Conservation (phyloP, 179 eudicot genomes). For the Beta corolliflora region DNA sequence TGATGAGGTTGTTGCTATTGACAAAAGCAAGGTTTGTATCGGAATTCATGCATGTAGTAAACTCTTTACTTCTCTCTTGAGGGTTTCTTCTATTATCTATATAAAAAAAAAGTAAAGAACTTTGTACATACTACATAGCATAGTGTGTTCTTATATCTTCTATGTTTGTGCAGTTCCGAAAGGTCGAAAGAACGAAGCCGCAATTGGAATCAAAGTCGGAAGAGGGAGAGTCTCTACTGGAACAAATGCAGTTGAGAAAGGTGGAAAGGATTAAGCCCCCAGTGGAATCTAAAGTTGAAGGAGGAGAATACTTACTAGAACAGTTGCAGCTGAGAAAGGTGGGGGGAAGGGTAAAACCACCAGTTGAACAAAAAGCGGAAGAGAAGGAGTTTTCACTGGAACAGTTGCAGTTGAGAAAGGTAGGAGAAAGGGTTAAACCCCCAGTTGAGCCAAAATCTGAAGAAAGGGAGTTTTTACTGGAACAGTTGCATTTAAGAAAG, state of each 20-base stretch:
- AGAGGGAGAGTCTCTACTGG: constrained; percentile 25
- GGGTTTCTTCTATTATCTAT: background rate
- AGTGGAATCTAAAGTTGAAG: constrained; percentile 24
- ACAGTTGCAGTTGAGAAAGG: constrained; percentile 38
- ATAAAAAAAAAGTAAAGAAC: too few species aligned
- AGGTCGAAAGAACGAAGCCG: constrained; percentile 58
- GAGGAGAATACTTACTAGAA: constrained; percentile 26
- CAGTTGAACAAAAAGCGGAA: constrained; percentile 23
- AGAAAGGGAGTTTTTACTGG: constrained; percentile 41
- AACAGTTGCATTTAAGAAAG: constrained; percentile 36
- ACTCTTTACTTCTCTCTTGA: background rate
- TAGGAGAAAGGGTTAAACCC: constrained; percentile 49
- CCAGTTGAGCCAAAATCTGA: constrained; percentile 51
- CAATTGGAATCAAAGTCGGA: constrained; percentile 24
- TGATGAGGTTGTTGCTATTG: constrained; percentile 82
- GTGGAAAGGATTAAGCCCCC: constrained; percentile 53
- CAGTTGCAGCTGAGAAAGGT: constrained; percentile 32
- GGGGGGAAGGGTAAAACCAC: constrained; percentile 20
- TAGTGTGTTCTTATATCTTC: constrained; percentile 1
- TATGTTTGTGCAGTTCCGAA: constrained; percentile 55
- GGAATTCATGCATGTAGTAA: background rate
- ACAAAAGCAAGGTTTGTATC: constrained; percentile 81
- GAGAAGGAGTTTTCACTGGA: constrained; percentile 28
- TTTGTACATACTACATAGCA: background rate
- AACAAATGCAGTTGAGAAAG: constrained; percentile 73